A percentile compares a stretch with the other conserved stretches of the same genome.
phyloP scores from a whole-genome alignment of 2,329 filamentous ascomycete species.

The Cladosporium colombiae region DNA sequence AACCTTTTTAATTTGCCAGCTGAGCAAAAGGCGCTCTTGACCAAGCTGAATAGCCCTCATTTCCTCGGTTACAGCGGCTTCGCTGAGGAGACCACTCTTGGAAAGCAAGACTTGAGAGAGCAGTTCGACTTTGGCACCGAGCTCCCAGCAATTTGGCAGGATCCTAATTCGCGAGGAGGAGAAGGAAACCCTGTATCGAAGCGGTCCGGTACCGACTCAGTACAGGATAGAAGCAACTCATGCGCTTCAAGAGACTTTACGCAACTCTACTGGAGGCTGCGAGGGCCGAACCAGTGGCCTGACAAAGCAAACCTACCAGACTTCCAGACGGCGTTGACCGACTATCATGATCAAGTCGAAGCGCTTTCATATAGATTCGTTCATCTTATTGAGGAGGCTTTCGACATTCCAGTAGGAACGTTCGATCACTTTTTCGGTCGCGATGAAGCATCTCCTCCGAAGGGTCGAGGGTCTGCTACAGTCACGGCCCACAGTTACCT shows the following conservation, averaged over 20 bases:
- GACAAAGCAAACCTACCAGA: constrained; percentile 32
- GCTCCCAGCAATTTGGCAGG: constrained; percentile 42
- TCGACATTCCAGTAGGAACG: constrained; percentile 50
- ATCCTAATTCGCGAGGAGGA: not conserved
- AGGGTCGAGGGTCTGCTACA: not conserved
- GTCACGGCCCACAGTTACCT: constrained; percentile 23
- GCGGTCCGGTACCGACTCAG: not conserved
- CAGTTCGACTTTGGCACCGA: constrained; percentile 64
- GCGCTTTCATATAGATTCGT: constrained; percentile 56
- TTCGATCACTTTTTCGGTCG: constrained; percentile 53
- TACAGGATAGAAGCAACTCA: constrained; percentile 40
- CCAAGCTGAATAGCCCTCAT: constrained; percentile 57
- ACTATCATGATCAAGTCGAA: constrained; percentile 56
- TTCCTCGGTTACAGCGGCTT: constrained; percentile 61
- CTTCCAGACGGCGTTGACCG: constrained; percentile 36
- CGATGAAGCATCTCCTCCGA: constrained; percentile 29
- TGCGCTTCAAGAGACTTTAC: constrained; percentile 36
- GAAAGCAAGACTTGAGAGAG: constrained; percentile 54
- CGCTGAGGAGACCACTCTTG: constrained; percentile 59
- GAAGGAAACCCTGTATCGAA: too few species aligned
- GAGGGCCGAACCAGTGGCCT: constrained; percentile 44
- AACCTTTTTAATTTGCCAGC: constrained; percentile 46
- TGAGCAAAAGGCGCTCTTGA: constrained; percentile 44
- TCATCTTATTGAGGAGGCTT: constrained; percentile 57
- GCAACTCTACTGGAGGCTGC: constrained; percentile 44